Evolutionary conservation across 306 rosid species (phyloP).

Genomic region (Hylodesmum podocarpum): DNA sequence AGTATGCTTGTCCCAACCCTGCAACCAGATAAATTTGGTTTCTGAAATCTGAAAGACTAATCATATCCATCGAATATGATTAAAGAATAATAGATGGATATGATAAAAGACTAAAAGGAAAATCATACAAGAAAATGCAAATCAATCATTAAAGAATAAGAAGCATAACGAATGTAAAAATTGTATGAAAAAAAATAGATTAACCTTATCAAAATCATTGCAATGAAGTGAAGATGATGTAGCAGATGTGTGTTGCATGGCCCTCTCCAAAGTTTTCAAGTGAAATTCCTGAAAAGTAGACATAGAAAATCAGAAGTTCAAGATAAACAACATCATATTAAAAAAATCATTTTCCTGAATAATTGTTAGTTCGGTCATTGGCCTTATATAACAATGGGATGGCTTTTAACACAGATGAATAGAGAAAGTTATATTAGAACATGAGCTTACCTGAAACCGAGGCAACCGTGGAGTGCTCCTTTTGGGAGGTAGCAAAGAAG

Average conservation of each 20-base stretch:
- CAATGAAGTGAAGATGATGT: constrained; percentile 51
- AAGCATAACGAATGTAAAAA: background rate
- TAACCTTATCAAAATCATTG: constrained; percentile 57
- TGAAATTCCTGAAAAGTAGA: constrained; percentile 69
- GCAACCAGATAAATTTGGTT: constrained; percentile 41
- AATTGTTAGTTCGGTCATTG: constrained; percentile 2
- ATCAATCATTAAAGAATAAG: constrained; percentile 12
- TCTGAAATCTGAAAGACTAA: constrained; percentile 25
- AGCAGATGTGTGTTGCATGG: constrained; percentile 64
- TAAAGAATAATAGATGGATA: too few species aligned
- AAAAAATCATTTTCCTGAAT: constrained; percentile 2
- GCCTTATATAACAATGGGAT: background rate
- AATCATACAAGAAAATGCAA: constrained; percentile 11
- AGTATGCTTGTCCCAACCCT: constrained; percentile 54
- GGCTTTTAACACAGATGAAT: background rate
- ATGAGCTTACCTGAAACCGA: constrained; percentile 73
- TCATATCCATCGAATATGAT: constrained; percentile 20
- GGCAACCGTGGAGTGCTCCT: constrained; percentile 86
- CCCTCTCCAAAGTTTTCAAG: constrained; percentile 83
- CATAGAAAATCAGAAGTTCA: constrained; percentile 27
- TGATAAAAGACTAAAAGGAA: too few species aligned
- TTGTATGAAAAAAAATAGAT: constrained; percentile 25
- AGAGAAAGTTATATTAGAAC: background rate
- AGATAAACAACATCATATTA: constrained; percentile 2
- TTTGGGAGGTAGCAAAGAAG: constrained; percentile 74